Conservation (phyloP, 768 basidiomycete genomes). For the Tulasnella calospora region DNA sequence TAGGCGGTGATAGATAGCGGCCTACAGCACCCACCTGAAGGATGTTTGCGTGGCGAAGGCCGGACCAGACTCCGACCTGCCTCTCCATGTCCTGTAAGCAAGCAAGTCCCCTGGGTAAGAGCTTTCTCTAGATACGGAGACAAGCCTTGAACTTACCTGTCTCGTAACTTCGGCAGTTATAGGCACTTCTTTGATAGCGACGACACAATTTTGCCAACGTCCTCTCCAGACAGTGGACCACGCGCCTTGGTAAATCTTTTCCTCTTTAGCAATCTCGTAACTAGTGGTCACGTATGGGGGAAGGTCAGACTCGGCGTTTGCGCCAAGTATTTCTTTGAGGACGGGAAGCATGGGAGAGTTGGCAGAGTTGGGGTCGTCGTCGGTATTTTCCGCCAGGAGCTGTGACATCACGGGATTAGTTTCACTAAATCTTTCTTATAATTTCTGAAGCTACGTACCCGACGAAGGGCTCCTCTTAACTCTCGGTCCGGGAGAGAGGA, state of each 20-base stretch:
- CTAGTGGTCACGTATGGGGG: background rate
- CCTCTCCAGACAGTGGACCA: background rate
- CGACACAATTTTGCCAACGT: background rate
- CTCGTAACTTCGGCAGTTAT: background rate
- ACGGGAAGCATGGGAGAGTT: background rate
- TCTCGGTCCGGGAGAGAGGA: background rate
- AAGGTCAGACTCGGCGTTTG: background rate
- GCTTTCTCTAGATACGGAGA: background rate
- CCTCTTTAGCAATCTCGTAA: background rate
- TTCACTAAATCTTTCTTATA: background rate
- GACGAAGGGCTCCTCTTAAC: background rate
- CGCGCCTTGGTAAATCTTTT: background rate
- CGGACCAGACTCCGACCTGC: background rate
- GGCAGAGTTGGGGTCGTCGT: background rate
- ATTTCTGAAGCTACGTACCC: background rate
- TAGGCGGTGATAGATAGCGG: background rate
- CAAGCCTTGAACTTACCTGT: background rate
- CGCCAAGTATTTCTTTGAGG: background rate
- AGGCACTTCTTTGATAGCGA: background rate
- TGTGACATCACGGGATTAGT: background rate
- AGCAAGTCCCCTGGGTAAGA: background rate
- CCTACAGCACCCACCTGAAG: background rate
- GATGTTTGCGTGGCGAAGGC: background rate
- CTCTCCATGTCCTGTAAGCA: background rate
- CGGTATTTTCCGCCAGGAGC: background rate